Base-by-base conservation (phyloP, 495 filamentous ascomycete species). In the Lichenothelia convexa region DNA sequence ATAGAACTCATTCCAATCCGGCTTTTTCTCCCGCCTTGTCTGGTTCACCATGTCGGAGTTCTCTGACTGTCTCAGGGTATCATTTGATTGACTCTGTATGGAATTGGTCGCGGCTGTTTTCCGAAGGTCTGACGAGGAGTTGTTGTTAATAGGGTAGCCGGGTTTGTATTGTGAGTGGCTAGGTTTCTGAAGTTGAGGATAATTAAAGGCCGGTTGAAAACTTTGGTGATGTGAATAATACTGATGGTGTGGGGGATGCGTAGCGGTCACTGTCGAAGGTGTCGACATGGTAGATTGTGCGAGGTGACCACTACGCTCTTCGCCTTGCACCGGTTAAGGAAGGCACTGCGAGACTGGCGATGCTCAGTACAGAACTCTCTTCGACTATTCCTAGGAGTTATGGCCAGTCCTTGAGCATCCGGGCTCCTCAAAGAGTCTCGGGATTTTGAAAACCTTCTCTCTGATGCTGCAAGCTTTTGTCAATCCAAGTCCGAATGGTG, bases 1-100 rank as follows among this genome's bases (percentile, higher is more conserved):
- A 57, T 93, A 95, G 52, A 92, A 95, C 41, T 74, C 70, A 21
- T 70, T 59, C 87, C 87, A 95, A 61, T 95, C 73, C 16, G 40
- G 80, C 24, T 34, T 47, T n/a, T 41, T 35, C 21, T 44, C 40
- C 16, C 24, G 30, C 20, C 36, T 32, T 21, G 17, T 31, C 27
- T 19, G 20, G 31, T 32, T 7, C 22, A 20, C 23, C 27, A 46
- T 38, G 21, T 27, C 30, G 13, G 40, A 37, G 22, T 39, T 8
- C 15, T 45, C 34, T 4, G 30, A 18, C n/a, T n/a, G n/a, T n/a
- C n/a, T n/a, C n/a, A n/a, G n/a, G n/a, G n/a, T n/a, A n/a, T n/a
- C n/a, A n/a, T n/a, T n/a, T n/a, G n/a, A 37, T 38, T 45, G 31
- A 15, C 27, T 26, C 22, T 44, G 44, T 23, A 44, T 21, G 33